A percentile compares a stretch with the other conserved stretches of the same genome.
Conservation (phyloP, 2,329 filamentous ascomycete genomes). For the Coniochaeta sp. region DNA sequence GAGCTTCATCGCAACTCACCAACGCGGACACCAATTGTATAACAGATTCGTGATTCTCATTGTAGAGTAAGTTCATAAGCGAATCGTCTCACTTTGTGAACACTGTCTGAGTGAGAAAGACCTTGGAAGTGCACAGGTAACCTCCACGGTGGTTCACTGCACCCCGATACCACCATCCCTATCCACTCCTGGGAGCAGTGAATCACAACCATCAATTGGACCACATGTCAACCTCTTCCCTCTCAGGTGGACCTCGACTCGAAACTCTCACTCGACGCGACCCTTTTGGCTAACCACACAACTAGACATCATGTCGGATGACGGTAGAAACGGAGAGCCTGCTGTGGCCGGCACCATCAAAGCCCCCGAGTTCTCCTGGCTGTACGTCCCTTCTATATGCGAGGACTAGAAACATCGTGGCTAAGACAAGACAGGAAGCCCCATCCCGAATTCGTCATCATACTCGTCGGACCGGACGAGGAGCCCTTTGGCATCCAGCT, state of each 20-base stretch:
- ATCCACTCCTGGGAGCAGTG: not conserved
- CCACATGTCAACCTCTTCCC: not conserved
- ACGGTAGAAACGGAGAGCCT: conserved; percentile 2
- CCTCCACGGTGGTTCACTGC: not conserved
- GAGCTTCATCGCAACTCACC: not conserved
- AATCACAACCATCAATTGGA: not conserved
- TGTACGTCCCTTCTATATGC: conserved; percentile 13
- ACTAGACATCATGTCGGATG: not conserved
- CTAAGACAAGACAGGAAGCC: conserved; percentile 27
- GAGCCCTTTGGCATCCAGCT: conserved; percentile 50
- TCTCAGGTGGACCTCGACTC: not conserved
- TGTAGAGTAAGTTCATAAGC: not conserved
- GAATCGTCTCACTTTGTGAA: not conserved
- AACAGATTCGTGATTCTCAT: not conserved
- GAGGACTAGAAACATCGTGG: not conserved
- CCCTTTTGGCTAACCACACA: not conserved
- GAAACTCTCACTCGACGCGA: not conserved
- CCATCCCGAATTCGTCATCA: conserved; percentile 47
- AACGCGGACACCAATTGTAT: not conserved
- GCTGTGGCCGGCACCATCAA: not conserved
- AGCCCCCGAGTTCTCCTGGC: conserved; percentile 19
- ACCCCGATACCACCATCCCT: not conserved
- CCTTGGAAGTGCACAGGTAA: not conserved
- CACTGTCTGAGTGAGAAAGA: not conserved
- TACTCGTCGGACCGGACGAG: conserved; percentile 44